A percentile compares a stretch with the other conserved stretches of the same genome.
These are phyloP conservation scores for Craterostigma plantagineum DNA, from an alignment of 257 asterid genomes.

Conservation along the genomic window DNA sequence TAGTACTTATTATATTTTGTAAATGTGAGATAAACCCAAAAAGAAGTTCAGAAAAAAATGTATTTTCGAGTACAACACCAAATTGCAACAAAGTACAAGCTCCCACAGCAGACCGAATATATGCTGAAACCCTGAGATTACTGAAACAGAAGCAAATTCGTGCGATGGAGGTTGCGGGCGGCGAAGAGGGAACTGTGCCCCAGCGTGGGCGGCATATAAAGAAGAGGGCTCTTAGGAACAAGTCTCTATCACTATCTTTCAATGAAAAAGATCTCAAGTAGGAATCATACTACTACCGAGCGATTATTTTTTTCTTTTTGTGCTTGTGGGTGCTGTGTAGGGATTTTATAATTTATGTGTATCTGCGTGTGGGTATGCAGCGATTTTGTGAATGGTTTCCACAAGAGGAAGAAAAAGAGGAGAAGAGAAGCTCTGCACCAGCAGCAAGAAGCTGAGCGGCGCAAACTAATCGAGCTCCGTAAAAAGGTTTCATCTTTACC, in stretches of 20 bases:
- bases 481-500: constrained; percentile 39
- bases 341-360: background rate
- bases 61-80: too few species aligned
- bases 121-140: too few species aligned
- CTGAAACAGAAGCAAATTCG: too few species aligned
- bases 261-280: constrained; percentile 75
- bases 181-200: constrained; percentile 17
- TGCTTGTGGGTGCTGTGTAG: background rate
- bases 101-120: too few species aligned
- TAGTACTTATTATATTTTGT: too few species aligned
- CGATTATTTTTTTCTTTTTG: background rate
- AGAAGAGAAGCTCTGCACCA: constrained; percentile 71
- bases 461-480: constrained; percentile 70
- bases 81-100: too few species aligned
- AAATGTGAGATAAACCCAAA: too few species aligned
- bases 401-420: constrained; percentile 97
- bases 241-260: constrained; percentile 56
- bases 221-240: constrained; percentile 57
- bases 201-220: constrained; percentile 27
- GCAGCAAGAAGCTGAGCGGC: constrained; percentile 46
- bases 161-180: constrained; percentile 31
- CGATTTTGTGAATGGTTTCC: constrained; percentile 84
- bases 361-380: constrained; percentile 15
- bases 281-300: background rate
- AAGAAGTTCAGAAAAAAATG: too few species aligned